phyloP scores from a whole-genome alignment of 2,329 filamentous ascomycete species.

The Fusarium pilosicola region DNA sequence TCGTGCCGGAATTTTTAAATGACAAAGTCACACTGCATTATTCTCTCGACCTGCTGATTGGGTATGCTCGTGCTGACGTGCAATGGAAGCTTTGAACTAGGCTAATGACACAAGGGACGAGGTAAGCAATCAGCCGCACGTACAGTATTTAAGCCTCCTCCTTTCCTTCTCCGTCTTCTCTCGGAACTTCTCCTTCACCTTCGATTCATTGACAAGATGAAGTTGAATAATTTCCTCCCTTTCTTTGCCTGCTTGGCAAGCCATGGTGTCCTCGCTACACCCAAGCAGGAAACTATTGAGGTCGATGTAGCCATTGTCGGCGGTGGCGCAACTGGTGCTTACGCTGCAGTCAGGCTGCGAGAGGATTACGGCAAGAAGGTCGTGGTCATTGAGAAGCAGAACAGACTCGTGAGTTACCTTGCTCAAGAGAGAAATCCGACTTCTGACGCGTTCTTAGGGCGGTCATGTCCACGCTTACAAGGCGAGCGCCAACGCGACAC shows the following conservation, averaged over 20 bases:
- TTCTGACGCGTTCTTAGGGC: slow-evolving; percentile 4
- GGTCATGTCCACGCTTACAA: slow-evolving; percentile 31
- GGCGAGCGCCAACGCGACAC: background rate
- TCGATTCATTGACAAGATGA: background rate
- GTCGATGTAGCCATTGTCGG: slow-evolving; percentile 33
- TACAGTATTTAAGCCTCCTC: background rate
- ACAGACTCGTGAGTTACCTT: slow-evolving; percentile 7
- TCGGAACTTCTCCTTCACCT: background rate
- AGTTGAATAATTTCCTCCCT: background rate
- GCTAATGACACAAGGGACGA: background rate
- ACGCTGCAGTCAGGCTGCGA: slow-evolving; percentile 35
- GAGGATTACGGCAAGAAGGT: slow-evolving; percentile 28
- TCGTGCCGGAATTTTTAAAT: background rate
- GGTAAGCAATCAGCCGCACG: background rate
- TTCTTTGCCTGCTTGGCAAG: background rate
- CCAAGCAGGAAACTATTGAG: background rate
- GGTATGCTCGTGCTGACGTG: background rate
- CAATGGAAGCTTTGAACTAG: background rate
- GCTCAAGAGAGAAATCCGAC: rapidly evolving
- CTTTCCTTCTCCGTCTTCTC: background rate
- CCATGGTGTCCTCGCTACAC: background rate
- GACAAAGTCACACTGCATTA: background rate
- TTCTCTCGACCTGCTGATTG: background rate
- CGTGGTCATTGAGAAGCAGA: slow-evolving; percentile 32
- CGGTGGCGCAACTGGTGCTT: slow-evolving; percentile 27